Percentiles rank a stretch among this genome's conserved stretches.
These are phyloP conservation scores for Pontederia paniculata DNA, from an alignment of 176 grass and related monocot genomes.

Conservation along the genomic window DNA sequence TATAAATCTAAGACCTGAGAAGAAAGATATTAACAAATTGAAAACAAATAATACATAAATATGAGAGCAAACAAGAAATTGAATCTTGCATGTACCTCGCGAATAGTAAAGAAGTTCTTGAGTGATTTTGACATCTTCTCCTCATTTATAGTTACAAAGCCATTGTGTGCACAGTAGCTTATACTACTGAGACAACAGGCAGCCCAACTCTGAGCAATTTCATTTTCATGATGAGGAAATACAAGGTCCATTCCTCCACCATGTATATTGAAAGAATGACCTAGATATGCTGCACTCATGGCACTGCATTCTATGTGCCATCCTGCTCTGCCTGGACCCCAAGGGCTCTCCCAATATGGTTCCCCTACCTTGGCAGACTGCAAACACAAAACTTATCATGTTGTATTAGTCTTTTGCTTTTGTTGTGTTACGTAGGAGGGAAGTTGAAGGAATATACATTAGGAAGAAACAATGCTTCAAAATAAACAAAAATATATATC, in stretches of 20 bases:
- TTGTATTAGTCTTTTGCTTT: no score
- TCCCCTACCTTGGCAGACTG: conserved; percentile 87
- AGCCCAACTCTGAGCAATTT: conserved; percentile 91
- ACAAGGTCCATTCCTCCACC: conserved; percentile 85
- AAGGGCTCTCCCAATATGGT: conserved; percentile 87
- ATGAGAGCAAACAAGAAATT: conserved; percentile 9
- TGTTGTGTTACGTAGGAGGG: no score
- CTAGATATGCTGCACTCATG: conserved; percentile 86
- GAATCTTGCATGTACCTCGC: conserved; percentile 37
- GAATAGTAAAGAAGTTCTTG: conserved; percentile 78
- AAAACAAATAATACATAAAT: not conserved
- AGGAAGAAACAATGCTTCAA: conserved; percentile 2
- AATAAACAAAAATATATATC: conserved; percentile 6
- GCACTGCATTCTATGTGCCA: conserved; percentile 98
- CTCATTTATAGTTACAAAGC: conserved; percentile 93
- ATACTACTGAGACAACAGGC: conserved; percentile 70
- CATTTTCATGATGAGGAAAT: conserved; percentile 97
- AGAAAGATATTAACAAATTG: conserved; percentile 2
- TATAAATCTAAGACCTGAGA: conserved; percentile 66
- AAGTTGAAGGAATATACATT: not conserved
- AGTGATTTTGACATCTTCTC: conserved; percentile 95
- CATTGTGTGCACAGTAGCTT: conserved; percentile 86
- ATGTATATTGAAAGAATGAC: conserved; percentile 78
- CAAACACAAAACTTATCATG: not conserved
- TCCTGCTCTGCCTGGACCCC: conserved; percentile 79